Evolutionary conservation across 73 alveolate genomes (phyloP), one percentile per base, ranked within the genome.

Genomic region (Paraurostyla sp.): DNA sequence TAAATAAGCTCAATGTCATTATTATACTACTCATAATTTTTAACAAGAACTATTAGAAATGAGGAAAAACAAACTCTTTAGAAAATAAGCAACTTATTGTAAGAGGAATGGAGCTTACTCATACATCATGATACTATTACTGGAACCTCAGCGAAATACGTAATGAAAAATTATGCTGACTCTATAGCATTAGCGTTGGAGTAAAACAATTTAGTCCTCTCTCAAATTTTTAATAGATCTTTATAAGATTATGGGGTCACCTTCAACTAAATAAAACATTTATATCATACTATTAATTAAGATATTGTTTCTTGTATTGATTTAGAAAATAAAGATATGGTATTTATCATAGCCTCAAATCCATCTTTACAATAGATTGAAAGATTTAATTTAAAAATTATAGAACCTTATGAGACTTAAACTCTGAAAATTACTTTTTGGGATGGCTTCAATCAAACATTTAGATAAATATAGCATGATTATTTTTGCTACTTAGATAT

Each of bases 111-210:
- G 85, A 96, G 93, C 7, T 33, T 94, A 56, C 22, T 49, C 49
- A 85, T 90, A 90, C 99, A 96, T 59, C 99, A 96, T 60, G 99
- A 62, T 92, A 98, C 98, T n/a, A 89, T 97, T 38, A 73, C 99
- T 27, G 99, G 99, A 35, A 97, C 99, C 0, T 92, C 86, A 27
- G 88, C 43, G 80, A 45, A 85, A 45, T 80, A 50, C 59, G 99
- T 97, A 30, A 85, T 91, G 15, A 81, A 92, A 45, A 93, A 95
- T 76, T 95, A 94, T 86, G 69, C 78, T 0, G 27, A 69, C 60
- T 20, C 33, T 32, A 69, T 93, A 18, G 0, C 36, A 9, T 7
- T 16, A 2, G 30, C 87, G 16, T 3, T 75, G 62, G 87, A 71
- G 1, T 16, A 7, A 43, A 40, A 38, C 16, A 71, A 48, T n/a